These are phyloP conservation scores for Gracilaria vermiculophylla DNA, from an alignment of 23 red algal species.

Conservation along the genomic window DNA sequence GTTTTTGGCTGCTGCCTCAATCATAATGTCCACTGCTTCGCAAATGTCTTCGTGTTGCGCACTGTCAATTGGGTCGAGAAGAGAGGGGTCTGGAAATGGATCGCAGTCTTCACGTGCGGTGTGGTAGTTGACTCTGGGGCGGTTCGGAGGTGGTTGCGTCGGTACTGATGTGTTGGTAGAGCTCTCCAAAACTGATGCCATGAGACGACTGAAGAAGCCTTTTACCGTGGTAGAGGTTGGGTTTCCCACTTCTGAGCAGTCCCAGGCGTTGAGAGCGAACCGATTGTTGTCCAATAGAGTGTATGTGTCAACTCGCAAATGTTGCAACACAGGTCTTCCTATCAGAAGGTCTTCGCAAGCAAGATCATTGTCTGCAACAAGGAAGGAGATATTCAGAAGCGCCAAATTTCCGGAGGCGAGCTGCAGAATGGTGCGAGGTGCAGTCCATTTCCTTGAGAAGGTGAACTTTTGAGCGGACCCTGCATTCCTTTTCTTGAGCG, in stretches of 20 bases:
- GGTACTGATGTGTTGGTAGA: background rate
- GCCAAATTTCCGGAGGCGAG: background rate
- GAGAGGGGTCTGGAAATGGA: constrained; percentile 16
- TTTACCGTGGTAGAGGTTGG: background rate
- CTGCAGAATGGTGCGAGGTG: background rate
- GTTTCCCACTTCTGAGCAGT: background rate
- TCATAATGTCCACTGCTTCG: background rate
- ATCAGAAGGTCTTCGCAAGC: background rate
- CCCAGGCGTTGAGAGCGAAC: background rate
- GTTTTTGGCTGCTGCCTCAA: background rate
- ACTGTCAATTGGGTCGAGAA: constrained; percentile 1
- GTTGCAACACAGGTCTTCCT: background rate
- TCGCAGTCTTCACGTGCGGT: background rate
- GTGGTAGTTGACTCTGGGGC: constrained; percentile 3
- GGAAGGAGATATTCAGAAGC: constrained; percentile 8
- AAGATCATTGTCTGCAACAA: background rate
- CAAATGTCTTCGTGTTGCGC: background rate
- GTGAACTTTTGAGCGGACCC: background rate
- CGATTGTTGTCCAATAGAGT: background rate
- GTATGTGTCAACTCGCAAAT: constrained; percentile 5
- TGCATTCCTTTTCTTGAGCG: background rate
- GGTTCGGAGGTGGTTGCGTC: no score
- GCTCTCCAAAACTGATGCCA: background rate
- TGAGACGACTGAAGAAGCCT: background rate
- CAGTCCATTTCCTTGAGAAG: background rate